Conservation (phyloP, 306 rosid species). For the Lotus japonicus region DNA sequence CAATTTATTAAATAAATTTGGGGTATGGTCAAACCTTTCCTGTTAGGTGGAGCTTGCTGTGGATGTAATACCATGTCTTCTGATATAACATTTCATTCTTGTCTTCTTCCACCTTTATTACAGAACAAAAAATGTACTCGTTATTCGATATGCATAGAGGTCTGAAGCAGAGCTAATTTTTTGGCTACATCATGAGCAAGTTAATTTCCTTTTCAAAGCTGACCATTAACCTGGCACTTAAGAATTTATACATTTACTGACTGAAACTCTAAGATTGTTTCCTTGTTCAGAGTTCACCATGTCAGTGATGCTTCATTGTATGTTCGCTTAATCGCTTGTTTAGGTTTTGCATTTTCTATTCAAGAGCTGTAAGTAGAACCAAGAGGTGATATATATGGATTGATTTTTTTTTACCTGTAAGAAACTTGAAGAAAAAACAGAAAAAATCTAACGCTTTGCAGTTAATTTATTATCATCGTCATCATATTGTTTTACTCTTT, state of each 20-base stretch:
- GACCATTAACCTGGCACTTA: slow-evolving; percentile 14
- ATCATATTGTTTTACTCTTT: too few relatives aligned
- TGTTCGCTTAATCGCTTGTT: neutral
- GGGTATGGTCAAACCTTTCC: neutral
- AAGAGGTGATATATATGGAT: neutral
- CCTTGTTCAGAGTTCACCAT: slow-evolving; percentile 15
- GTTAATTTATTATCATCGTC: too few relatives aligned
- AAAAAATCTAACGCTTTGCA: too few relatives aligned
- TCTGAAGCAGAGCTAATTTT: slow-evolving; percentile 6
- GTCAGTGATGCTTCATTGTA: neutral
- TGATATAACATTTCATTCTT: neutral
- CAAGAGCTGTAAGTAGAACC: slow-evolving; percentile 16
- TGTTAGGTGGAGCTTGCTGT: neutral
- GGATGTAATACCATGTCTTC: slow-evolving; percentile 2
- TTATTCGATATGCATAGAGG: slow-evolving; percentile 8
- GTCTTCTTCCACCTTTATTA: neutral
- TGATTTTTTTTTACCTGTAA: neutral
- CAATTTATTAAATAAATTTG: neutral
- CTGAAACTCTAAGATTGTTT: neutral
- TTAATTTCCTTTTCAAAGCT: slow-evolving; percentile 1
- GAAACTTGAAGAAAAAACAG: neutral
- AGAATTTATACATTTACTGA: neutral
- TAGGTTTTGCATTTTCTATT: neutral
- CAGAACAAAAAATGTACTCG: slow-evolving; percentile 7
- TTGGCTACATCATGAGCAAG: slow-evolving; percentile 4